Conservation (phyloP, 306 rosid genomes). For the Mimosa bimucronata region DNA sequence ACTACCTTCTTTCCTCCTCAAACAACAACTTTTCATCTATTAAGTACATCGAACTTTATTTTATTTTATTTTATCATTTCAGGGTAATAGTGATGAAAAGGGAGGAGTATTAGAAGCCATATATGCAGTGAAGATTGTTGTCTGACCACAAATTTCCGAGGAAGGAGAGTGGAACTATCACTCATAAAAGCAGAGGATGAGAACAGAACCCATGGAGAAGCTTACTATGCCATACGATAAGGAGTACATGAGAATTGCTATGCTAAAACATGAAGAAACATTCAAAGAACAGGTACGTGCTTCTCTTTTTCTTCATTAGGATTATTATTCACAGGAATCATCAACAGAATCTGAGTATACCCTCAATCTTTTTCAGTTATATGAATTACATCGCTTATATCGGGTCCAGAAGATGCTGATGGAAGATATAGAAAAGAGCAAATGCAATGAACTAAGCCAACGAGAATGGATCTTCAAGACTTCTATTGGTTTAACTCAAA, state of each 20-base stretch:
- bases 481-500: constrained; percentile 43
- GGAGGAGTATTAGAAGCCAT: constrained; percentile 1
- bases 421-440: constrained; percentile 54
- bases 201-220: constrained; percentile 62
- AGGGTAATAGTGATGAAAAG: constrained; percentile 33
- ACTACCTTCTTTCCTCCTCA: constrained; percentile 26
- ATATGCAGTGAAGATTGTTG: constrained; percentile 18
- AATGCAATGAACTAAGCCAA: constrained; percentile 39
- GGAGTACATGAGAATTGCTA: constrained; percentile 78
- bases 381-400: constrained; percentile 82
- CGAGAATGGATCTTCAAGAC: constrained; percentile 51
- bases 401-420: constrained; percentile 72
- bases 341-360: neutral
- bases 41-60: constrained; percentile 15
- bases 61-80: constrained; percentile 47
- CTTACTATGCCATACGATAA: constrained; percentile 58
- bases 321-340: constrained; percentile 3
- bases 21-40: constrained; percentile 27
- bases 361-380: constrained; percentile 47
- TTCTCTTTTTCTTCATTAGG: constrained; percentile 9
- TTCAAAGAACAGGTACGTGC: constrained; percentile 85
- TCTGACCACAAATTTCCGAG: constrained; percentile 28
- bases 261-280: constrained; percentile 77
- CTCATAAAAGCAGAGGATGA: constrained; percentile 22
- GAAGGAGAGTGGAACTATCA: constrained; percentile 12